phyloP scores from a whole-genome alignment of 1,284 basidiomycete genomes.

The Trametes sp. region DNA sequence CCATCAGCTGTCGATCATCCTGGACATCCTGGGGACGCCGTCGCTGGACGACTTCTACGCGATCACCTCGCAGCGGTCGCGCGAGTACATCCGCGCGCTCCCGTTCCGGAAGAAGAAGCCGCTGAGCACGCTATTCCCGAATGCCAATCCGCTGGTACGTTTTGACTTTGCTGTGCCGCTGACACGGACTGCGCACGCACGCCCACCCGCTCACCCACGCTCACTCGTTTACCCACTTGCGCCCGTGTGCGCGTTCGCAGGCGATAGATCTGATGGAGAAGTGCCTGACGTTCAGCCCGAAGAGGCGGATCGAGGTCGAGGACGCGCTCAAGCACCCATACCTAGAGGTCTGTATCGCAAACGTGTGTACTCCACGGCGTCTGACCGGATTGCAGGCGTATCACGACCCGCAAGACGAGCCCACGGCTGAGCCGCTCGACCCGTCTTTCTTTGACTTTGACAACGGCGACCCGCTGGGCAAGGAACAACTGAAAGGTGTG shows the following conservation, averaged over 20 bases:
- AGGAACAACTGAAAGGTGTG: slow-evolving; percentile 76
- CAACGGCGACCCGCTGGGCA: slow-evolving; percentile 68
- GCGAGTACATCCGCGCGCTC: slow-evolving; percentile 93
- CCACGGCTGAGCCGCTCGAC: slow-evolving; percentile 79
- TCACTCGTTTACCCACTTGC: too few relatives aligned
- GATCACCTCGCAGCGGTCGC: slow-evolving; percentile 84
- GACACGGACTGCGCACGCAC: neutral
- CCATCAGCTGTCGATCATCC: slow-evolving; percentile 87
- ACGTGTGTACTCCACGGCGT: neutral
- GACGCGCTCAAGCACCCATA: slow-evolving; percentile 95
- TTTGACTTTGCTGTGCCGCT: neutral
- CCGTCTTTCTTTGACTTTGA: slow-evolving; percentile 94
- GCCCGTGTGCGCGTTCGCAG: slow-evolving; percentile 34
- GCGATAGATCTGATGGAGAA: slow-evolving; percentile 92
- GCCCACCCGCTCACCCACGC: neutral
- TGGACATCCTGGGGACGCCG: slow-evolving; percentile 91
- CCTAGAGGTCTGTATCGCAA: slow-evolving; percentile 62
- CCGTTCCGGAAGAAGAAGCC: slow-evolving; percentile 90
- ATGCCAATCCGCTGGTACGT: slow-evolving; percentile 79
- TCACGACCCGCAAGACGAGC: slow-evolving; percentile 91
- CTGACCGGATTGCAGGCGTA: slow-evolving; percentile 64
- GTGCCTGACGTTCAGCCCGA: slow-evolving; percentile 92
- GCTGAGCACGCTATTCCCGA: slow-evolving; percentile 79
- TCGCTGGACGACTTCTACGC: slow-evolving; percentile 93
- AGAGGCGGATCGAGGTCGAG: slow-evolving; percentile 88